Percentiles rank a stretch among this genome's conserved stretches.
Conservation (phyloP, 1,284 basidiomycete genomes). For the Trichosporon ovoides region DNA sequence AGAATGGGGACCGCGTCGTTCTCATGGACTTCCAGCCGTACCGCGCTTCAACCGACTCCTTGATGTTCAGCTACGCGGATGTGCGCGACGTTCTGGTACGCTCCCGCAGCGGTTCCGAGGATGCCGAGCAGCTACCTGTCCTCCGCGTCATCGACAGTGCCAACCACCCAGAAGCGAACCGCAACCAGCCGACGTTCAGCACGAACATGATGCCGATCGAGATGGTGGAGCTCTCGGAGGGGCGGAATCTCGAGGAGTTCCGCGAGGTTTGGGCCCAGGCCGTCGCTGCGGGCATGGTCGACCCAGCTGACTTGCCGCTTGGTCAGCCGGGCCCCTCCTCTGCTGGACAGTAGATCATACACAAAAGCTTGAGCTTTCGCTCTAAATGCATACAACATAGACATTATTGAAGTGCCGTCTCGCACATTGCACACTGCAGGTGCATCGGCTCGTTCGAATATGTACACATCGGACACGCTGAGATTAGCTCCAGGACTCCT, state of each 20-base stretch:
- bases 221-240: conserved; percentile 69
- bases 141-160: conserved; percentile 68
- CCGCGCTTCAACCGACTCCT: conserved; percentile 72
- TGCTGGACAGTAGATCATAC: background rate
- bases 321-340: background rate
- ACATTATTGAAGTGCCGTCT: background rate
- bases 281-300: conserved; percentile 11
- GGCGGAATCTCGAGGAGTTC: conserved; percentile 68
- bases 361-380: background rate
- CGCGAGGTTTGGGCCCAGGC: conserved; percentile 45
- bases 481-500: conserved; percentile 3
- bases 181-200: conserved; percentile 67
- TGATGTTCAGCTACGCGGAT: conserved; percentile 79
- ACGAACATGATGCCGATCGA: conserved; percentile 92
- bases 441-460: conserved; percentile 25
- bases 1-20: conserved; percentile 69
- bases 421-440: conserved; percentile 22
- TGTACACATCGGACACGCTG: conserved; percentile 31
- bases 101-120: background rate
- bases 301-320: background rate
- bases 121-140: conserved; percentile 47
- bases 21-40: conserved; percentile 90
- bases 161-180: conserved; percentile 60
- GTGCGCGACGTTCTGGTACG: conserved; percentile 50
- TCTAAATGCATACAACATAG: conserved; percentile 1